Evolutionary conservation across 2,329 filamentous ascomycete genomes (phyloP), one percentile per base, ranked within the genome.

Genomic region (Penicillium sp.): DNA sequence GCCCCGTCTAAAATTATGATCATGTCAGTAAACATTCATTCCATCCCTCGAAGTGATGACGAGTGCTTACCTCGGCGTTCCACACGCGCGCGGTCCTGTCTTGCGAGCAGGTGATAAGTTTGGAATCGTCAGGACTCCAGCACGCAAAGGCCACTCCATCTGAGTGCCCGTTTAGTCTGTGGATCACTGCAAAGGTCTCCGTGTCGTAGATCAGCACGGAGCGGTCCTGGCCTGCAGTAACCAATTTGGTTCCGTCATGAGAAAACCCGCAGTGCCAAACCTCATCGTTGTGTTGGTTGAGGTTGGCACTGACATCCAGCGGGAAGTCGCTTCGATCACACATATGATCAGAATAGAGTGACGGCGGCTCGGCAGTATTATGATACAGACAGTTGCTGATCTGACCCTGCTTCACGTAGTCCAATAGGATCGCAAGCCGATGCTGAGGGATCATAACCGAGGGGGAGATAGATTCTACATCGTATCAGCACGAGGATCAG

Each of bases 361-460:
- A 97, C 1, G 93, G 93, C 1, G 91, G 85, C 3, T 83, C 79
- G 1, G 87, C 83, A 3, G 88, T 92, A 56, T 96, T 97, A 78
- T 99, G 95, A 76, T 93, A 98, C 42, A 93, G 79, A 74, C 95
- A 99, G 33, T 85, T 86, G 55, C 88, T 85, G 60, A 97, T 91
- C 78, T 97, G 94, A 64, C 84, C 87, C 63, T 89, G 84, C 74
- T 97, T 97, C 40, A 97, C 88, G 66, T 96, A 88, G 59, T 93
- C 84, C 55, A 99, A 81, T 16, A 99, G 81, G 37, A 88, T 84
- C 1, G 92, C 92, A 48, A 99, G 82, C 6, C 95, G 89, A 75
- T 95, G 91, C 72, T 97, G 92, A 1, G 95, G 95, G 57, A 99
- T 90, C 93, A 99, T 98, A 48, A 97, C 91, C 4, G 93, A 95